Conservation (phyloP, 805 yeast genomes). For the Candida taoyuanica region DNA sequence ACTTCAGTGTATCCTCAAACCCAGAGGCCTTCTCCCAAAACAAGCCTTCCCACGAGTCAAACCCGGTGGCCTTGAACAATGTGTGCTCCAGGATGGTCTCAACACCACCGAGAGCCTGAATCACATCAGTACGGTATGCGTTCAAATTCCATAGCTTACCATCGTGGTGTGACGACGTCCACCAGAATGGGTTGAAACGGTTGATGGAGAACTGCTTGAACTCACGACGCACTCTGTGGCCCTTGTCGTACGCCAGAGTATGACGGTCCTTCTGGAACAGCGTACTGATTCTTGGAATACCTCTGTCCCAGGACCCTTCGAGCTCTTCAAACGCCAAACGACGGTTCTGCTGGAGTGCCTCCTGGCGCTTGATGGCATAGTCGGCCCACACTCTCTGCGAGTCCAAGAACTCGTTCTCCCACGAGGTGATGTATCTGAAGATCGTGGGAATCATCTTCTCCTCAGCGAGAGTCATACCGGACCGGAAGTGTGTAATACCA, state of each 20-base stretch:
- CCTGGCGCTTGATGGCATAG: conserved; percentile 83
- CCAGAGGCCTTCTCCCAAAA: conserved; percentile 99
- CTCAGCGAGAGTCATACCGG: conserved; percentile 85
- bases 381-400: conserved; percentile 98
- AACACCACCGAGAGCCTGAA: conserved; percentile 95
- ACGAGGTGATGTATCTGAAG: conserved; percentile 85
- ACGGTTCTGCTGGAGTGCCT: conserved; percentile 80
- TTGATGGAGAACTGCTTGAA: conserved; percentile 70
- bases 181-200: conserved; percentile 89
- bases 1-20: conserved; percentile 92
- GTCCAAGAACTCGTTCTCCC: conserved; percentile 95
- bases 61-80: conserved; percentile 93
- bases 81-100: conserved; percentile 96
- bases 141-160: conserved; percentile 94
- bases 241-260: conserved; percentile 91
- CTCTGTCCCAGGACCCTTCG: conserved; percentile 95
- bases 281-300: conserved; percentile 93
- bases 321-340: conserved; percentile 88
- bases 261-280: conserved; percentile 93
- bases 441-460: conserved; percentile 85
- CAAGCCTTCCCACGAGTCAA: conserved; percentile 96
- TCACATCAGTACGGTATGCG: conserved; percentile 91
- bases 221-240: conserved; percentile 78
- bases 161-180: conserved; percentile 91
- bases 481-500: conserved; percentile 89